Base-by-base conservation (phyloP, 2,329 filamentous ascomycete genomes). In the Monosporascus sp. region DNA sequence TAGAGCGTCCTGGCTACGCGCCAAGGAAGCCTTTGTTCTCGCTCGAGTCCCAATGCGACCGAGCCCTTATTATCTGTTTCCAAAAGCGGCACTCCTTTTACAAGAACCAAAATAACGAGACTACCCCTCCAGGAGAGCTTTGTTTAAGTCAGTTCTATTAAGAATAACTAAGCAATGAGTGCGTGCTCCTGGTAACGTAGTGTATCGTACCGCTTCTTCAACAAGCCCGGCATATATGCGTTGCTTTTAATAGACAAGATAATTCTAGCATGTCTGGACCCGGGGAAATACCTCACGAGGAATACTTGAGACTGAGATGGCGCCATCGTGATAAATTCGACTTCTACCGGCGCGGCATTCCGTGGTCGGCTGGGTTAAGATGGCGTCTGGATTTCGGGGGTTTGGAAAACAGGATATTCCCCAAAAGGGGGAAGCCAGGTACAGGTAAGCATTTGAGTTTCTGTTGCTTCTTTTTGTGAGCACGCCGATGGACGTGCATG, bases 161-260 rank as follows among this genome's bases (percentile, higher is more conserved):
- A 41, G 38, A 41, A 18, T 20, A 41, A 1, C 9, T 41, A 41
- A 17, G 17, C 11, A 41, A 20, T 41, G 38, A 7, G 38, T 18
- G 38, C 38, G 31, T 35, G 9, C 31, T 35, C 31, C 2, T 35
- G 5, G 31, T 14, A 14, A 14, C 9, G 31, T 5, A 35, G 31
- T 5, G 11, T 14, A 5, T 35, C 31, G 31, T 35, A 35, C 11
- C 31, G 11, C 14, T 14, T 14, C 31, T 35, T 35, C 31, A 35
- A 14, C 11, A 35, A 9, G 31, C 11, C 31, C 9, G 31, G 11
- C 11, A 35, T 14, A 35, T 35, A 35, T 11, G 31, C 31, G 11
- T 9, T 9, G 31, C 5, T 35, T 61, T 60, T 17, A 63, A 69
- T 45, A 67, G 40, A 35, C 5, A 14, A 35, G 9, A 35, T 35